Evolutionary conservation across 1,284 basidiomycete genomes (phyloP).

Genomic region (Hemileia vastatrix): DNA sequence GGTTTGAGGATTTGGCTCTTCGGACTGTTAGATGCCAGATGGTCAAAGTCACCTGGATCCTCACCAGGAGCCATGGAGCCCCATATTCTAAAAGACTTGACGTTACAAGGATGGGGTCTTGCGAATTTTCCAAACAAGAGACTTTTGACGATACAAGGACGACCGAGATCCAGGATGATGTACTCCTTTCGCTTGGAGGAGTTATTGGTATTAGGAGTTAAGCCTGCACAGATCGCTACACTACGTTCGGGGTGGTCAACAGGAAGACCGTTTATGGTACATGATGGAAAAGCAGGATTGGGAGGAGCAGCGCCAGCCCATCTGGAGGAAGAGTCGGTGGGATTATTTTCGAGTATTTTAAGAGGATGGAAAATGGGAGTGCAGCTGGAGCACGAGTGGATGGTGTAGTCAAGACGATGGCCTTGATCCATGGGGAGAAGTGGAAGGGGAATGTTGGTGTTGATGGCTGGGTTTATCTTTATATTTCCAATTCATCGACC

Average conservation of each 20-base stretch:
- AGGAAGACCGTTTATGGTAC: not conserved
- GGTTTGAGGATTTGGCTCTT: too few species aligned
- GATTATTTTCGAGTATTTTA: constrained; percentile 10
- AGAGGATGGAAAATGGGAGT: constrained; percentile 18
- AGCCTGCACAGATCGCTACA: not conserved
- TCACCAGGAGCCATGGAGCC: constrained; percentile 18
- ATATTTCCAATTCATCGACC: too few species aligned
- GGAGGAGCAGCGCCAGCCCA: constrained; percentile 18
- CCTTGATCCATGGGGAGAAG: too few species aligned
- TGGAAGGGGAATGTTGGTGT: too few species aligned
- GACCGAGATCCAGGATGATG: constrained; percentile 21
- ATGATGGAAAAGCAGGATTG: not conserved
- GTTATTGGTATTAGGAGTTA: not conserved
- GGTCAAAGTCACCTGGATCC: constrained; percentile 18
- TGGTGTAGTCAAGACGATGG: constrained; percentile 14
- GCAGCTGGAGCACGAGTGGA: constrained; percentile 19
- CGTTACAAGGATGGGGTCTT: constrained; percentile 21
- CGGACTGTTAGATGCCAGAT: not conserved
- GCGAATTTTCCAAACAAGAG: constrained; percentile 21
- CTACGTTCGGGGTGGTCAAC: not conserved
- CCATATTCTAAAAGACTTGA: constrained; percentile 19
- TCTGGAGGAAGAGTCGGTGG: constrained; percentile 13
- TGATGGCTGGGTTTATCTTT: too few species aligned
- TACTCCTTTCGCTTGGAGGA: constrained; percentile 9
- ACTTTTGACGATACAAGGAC: constrained; percentile 9